Evolutionary conservation across 148 eudicot genomes (phyloP).

Genomic region (Cornus kousa): DNA sequence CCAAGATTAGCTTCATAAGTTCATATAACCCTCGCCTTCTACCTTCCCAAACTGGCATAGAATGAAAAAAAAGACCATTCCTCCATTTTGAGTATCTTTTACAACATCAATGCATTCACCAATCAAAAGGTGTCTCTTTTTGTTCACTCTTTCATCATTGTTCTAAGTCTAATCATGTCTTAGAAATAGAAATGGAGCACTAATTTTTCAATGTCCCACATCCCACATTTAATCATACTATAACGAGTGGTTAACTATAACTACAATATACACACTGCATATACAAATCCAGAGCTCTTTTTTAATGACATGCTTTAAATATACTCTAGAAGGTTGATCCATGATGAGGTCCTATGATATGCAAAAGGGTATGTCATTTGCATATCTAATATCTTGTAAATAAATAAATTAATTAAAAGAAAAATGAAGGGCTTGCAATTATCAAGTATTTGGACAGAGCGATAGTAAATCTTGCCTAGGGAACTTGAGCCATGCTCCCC

Average conservation of each 20-base stretch:
- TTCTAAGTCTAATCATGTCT: not conserved
- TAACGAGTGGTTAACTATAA: not conserved
- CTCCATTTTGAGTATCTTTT: not conserved
- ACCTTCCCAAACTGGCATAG: not conserved
- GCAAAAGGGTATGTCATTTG: too few relatives aligned
- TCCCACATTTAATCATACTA: not conserved
- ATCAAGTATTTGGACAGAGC: too few relatives aligned
- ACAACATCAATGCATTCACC: not conserved
- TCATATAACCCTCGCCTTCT: not conserved
- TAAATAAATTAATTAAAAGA: too few relatives aligned
- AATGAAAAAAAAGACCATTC: not conserved
- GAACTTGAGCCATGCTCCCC: too few relatives aligned
- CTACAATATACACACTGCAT: not conserved
- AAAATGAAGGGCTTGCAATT: too few relatives aligned
- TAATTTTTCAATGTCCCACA: not conserved
- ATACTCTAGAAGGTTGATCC: too few relatives aligned
- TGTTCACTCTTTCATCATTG: slow-evolving; percentile 3
- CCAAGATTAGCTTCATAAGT: too few relatives aligned
- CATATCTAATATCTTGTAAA: too few relatives aligned
- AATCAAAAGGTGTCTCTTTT: not conserved
- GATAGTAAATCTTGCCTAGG: too few relatives aligned
- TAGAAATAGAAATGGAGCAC: not conserved
- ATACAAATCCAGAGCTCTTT: not conserved
- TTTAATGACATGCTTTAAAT: not conserved
- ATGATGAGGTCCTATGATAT: too few relatives aligned